Percentiles rank a stretch among this genome's conserved stretches.
phyloP scores from a whole-genome alignment of 192 early-diverging fungal species.

The Gorgonomyces haynaldii region DNA sequence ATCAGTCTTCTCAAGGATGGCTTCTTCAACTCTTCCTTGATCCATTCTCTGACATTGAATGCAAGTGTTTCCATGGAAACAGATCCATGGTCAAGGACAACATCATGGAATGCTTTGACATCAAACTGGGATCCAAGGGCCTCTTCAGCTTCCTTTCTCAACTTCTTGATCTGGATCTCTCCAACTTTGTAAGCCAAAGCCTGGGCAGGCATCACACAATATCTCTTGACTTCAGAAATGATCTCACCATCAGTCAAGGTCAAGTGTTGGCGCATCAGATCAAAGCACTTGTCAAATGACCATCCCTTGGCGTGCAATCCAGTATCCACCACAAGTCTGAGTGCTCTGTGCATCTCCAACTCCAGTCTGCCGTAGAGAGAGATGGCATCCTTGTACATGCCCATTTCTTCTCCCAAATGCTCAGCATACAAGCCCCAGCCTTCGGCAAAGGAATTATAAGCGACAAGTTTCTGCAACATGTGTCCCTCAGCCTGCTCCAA shows the following conservation, averaged over 20 bases:
- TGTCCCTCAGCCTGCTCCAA: conserved; percentile 16
- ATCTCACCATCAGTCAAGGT: conserved; percentile 15
- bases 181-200: conserved; percentile 32
- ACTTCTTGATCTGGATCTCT: conserved; percentile 27
- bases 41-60: conserved; percentile 2
- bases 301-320: conserved; percentile 30
- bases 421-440: conserved; percentile 29
- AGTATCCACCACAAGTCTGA: conserved; percentile 30
- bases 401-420: conserved; percentile 23
- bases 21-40: neutral
- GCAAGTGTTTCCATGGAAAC: conserved; percentile 4
- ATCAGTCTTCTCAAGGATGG: neutral
- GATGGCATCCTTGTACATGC: conserved; percentile 19
- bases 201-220: conserved; percentile 27
- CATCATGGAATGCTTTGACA: conserved; percentile 23
- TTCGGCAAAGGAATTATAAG: conserved; percentile 16
- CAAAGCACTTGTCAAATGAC: conserved; percentile 18
- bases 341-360: conserved; percentile 25
- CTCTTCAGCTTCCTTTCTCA: conserved; percentile 15
- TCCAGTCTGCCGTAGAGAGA: conserved; percentile 20
- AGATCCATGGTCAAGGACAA: neutral
- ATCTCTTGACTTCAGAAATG: conserved; percentile 22
- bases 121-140: conserved; percentile 24
- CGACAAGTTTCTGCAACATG: conserved; percentile 13
- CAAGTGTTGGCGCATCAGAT: conserved; percentile 19